Evolutionary conservation across 1,284 basidiomycete species (phyloP).

Genomic region (Papiliotrema laurentii): DNA sequence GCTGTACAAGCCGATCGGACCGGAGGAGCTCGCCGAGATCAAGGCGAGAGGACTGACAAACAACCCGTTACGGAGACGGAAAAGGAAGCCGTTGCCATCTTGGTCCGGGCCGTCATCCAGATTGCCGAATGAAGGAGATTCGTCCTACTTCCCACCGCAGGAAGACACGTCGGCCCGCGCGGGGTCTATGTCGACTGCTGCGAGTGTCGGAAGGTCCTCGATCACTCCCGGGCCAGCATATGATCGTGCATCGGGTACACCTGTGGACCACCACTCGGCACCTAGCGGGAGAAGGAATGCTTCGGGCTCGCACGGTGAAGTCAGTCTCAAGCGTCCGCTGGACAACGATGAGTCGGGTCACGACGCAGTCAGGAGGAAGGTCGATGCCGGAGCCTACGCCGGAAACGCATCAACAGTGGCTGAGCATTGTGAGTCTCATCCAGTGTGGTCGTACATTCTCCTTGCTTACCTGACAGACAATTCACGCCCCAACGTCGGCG

Average conservation of each 20-base stretch:
- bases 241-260: slow-evolving; percentile 1
- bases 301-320: slow-evolving; percentile 3
- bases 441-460: background rate
- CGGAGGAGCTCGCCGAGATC: slow-evolving; percentile 28
- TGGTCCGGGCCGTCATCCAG: slow-evolving; percentile 34
- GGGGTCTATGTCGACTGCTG: no score
- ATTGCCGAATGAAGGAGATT: slow-evolving; percentile 18
- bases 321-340: slow-evolving; percentile 13
- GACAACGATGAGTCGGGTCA: slow-evolving; percentile 15
- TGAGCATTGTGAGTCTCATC: slow-evolving; percentile 27
- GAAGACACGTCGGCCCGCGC: slow-evolving; percentile 3
- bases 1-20: slow-evolving; percentile 19
- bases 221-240: slow-evolving; percentile 18
- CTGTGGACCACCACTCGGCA: background rate
- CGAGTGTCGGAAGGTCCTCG: slow-evolving; percentile 10
- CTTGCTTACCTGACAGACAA: slow-evolving; percentile 69
- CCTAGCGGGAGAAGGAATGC: slow-evolving; percentile 6
- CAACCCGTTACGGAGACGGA: slow-evolving; percentile 32
- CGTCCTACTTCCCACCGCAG: slow-evolving; percentile 31
- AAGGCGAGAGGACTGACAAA: slow-evolving; percentile 18
- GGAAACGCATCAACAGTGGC: slow-evolving; percentile 34
- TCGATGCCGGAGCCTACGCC: slow-evolving; percentile 16
- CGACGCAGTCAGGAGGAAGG: slow-evolving; percentile 14
- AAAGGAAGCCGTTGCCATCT: slow-evolving; percentile 21
- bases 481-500: slow-evolving; percentile 81